Conservation (phyloP, 495 filamentous ascomycete species). For the Penicillium desertorum region DNA sequence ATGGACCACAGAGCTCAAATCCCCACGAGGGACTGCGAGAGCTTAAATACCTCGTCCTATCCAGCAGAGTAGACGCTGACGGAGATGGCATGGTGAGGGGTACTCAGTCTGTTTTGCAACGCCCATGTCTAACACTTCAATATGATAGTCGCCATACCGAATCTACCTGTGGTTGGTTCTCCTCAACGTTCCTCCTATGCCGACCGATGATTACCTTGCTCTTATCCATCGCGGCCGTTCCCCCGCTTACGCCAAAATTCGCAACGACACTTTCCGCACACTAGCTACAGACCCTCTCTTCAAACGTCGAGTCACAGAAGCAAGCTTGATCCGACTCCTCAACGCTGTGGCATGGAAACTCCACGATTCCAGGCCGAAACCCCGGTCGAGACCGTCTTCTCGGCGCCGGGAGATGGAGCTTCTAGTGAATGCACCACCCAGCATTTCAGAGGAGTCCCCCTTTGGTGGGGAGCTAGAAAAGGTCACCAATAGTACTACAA, state of each 20-base stretch:
- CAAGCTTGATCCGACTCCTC: conserved; percentile 89
- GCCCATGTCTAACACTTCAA: conserved; percentile 12
- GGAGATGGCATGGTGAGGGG: conserved; percentile 80
- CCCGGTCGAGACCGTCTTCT: conserved; percentile 39
- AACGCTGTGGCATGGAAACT: conserved; percentile 95
- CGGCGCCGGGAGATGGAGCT: conserved; percentile 42
- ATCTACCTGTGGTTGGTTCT: conserved; percentile 96
- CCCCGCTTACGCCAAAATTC: conserved; percentile 93
- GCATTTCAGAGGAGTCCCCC: conserved; percentile 44
- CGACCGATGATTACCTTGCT: conserved; percentile 82
- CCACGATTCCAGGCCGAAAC: conserved; percentile 66
- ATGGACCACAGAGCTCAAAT: conserved; percentile 71
- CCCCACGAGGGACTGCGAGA: conserved; percentile 65
- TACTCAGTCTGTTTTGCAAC: not conserved
- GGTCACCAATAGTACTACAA: conserved; percentile 28
- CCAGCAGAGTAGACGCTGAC: conserved; percentile 76
- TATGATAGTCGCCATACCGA: conserved; percentile 74
- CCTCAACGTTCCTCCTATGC: conserved; percentile 77
- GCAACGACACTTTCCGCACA: conserved; percentile 96
- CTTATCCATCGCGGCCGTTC: conserved; percentile 92
- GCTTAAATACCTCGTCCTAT: conserved; percentile 72
- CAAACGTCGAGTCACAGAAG: conserved; percentile 90
- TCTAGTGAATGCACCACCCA: conserved; percentile 43
- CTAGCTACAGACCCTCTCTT: conserved; percentile 94
- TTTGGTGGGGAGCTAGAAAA: conserved; percentile 12